Evolutionary conservation across 345 rosid species (phyloP).

Genomic region (Gossypium ekmanianum): DNA sequence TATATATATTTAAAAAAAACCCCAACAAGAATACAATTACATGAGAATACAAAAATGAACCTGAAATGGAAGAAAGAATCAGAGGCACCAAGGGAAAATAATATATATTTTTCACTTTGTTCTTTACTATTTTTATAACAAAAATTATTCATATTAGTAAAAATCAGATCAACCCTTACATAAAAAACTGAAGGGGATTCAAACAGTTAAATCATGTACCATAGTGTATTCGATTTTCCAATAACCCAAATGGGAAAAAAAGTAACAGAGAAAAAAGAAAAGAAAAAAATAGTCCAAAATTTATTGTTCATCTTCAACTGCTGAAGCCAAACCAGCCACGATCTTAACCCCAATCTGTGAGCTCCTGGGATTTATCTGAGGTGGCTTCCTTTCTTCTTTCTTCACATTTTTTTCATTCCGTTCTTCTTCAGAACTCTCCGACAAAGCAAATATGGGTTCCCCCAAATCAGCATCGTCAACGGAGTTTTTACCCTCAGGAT

Average conservation of each 20-base stretch:
- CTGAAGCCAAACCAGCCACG: conserved; percentile 59
- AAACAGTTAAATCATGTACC: conserved; percentile 17
- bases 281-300: background rate
- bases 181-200: conserved; percentile 41
- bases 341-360: conserved; percentile 38
- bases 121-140: background rate
- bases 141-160: conserved; percentile 25
- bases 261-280: background rate
- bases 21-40: background rate
- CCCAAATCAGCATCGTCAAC: conserved; percentile 17
- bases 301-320: conserved; percentile 31
- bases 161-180: conserved; percentile 39
- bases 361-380: conserved; percentile 43
- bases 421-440: conserved; percentile 26
- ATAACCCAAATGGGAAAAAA: background rate
- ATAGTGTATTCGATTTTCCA: conserved; percentile 15
- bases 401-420: conserved; percentile 22
- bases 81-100: background rate
- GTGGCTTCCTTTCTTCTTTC: conserved; percentile 38
- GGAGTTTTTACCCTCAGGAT: conserved; percentile 5
- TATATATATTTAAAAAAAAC: too few species aligned
- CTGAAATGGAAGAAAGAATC: background rate
- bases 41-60: background rate
- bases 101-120: background rate
- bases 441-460: conserved; percentile 23